Evolutionary conservation across 1,139 yeast genomes (phyloP).

Genomic region (Hyphopichia pseudoburtonii): DNA sequence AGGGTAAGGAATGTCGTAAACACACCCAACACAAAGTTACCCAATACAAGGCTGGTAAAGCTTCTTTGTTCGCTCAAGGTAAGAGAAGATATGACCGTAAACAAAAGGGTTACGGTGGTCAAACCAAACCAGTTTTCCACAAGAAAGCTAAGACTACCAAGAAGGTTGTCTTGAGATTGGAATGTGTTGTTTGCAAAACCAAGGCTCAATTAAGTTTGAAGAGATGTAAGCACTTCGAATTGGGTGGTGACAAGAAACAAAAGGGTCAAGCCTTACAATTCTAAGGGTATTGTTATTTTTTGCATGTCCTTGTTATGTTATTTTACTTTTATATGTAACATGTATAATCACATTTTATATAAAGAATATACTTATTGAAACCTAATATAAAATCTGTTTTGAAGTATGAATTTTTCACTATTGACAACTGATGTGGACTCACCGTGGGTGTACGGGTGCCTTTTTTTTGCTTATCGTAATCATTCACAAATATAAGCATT

Average conservation of each 20-base stretch:
- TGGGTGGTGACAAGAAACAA: slow-evolving; percentile 99
- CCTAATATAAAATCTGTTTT: background rate
- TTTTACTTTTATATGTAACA: slow-evolving; percentile 1
- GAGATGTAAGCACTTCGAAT: slow-evolving; percentile 99
- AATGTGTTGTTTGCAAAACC: slow-evolving; percentile 98
- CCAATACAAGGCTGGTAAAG: slow-evolving; percentile 99
- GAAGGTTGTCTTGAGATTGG: slow-evolving; percentile 99
- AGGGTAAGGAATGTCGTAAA: slow-evolving; percentile 98
- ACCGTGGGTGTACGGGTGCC: too few species aligned
- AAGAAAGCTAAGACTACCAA: slow-evolving; percentile 99
- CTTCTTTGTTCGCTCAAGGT: slow-evolving; percentile 99
- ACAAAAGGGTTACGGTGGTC: slow-evolving; percentile 99
- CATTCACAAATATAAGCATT: too few species aligned
- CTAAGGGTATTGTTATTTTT: slow-evolving; percentile 39
- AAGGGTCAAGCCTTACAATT: slow-evolving; percentile 98
- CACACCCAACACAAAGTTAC: slow-evolving; percentile 99
- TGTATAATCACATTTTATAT: background rate
- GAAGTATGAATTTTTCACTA: too few species aligned
- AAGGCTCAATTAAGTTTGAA: slow-evolving; percentile 96
- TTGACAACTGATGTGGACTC: too few species aligned
- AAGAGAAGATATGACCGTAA: slow-evolving; percentile 99
- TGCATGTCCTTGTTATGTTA: background rate
- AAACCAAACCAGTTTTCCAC: slow-evolving; percentile 99
- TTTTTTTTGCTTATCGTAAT: too few species aligned
- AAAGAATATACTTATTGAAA: slow-evolving; percentile 1